Base-by-base conservation (phyloP, 257 asterid genomes). In the Nemophila menziesii region DNA sequence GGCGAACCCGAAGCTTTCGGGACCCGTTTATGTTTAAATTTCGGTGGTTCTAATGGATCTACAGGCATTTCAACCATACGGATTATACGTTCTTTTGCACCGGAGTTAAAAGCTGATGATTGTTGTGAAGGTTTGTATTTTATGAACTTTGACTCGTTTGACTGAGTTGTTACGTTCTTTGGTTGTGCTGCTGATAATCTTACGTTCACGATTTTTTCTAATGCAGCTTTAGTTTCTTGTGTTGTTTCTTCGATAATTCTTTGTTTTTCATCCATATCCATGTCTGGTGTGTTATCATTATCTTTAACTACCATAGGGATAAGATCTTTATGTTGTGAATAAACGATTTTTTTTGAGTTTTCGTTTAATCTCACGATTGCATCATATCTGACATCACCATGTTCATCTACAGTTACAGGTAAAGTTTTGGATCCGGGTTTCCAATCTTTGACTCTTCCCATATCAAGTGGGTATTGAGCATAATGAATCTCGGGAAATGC, bases 41-140 rank as follows among this genome's bases (percentile, higher is more conserved):
- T 84, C 0, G 95, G 98, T 43, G 94, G 98, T 65, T 89, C 94
- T 66, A 89, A 23, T 14, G 93, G 98, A 45, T 89, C 95, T 20
- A 80, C 92, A 0, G 93, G 93, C 79, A 73, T 84, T 64, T 89
- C 94, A 21, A 84, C 95, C 95, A 89, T 84, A 27, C 95, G 70
- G 47, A 89, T 84, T 16, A 89, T 72, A 58, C 98, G 73, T 76
- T 78, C 96, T 65, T 89, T 84, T 20, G 96, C 96, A 42, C 96
- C 94, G 0, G 96, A 84, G 49, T 89, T 89, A 58, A 89, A 89
- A 16, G 94, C 92, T 3, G 92, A 80, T 0, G 96, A 74, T 67
- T 89, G 94, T 66, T 89, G 98, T 5, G 94, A 89, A 11, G 98
- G 96, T 65, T 89, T 89, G 67, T 84, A 89, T 75, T 89, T 89